These are phyloP conservation scores for Pulveroboletus sp. DNA, from an alignment of 768 basidiomycete genomes.

Conservation along the genomic window DNA sequence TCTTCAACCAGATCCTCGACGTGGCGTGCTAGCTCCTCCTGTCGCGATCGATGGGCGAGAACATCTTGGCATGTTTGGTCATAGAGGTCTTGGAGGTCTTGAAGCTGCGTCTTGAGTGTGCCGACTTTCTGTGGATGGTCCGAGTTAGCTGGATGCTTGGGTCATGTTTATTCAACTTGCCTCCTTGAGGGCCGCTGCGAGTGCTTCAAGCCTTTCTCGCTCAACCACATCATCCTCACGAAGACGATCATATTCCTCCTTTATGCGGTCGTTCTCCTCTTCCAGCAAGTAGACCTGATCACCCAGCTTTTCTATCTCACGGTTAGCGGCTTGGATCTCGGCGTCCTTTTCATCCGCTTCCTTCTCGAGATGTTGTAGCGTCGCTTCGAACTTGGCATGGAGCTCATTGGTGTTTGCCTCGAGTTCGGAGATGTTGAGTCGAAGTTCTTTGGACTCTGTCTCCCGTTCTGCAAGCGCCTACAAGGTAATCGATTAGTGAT, in stretches of 20 bases:
- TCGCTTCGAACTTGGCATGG: slow-evolving; percentile 71
- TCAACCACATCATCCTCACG: slow-evolving; percentile 77
- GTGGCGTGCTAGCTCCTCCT: slow-evolving; percentile 76
- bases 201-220: slow-evolving; percentile 61
- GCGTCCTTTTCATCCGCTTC: slow-evolving; percentile 79
- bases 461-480: slow-evolving; percentile 80
- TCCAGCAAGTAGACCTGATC: slow-evolving; percentile 83
- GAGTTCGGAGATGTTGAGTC: slow-evolving; percentile 70
- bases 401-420: slow-evolving; percentile 70
- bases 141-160: neutral
- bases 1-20: slow-evolving; percentile 70
- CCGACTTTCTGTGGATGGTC: slow-evolving; percentile 59
- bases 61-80: slow-evolving; percentile 62
- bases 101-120: slow-evolving; percentile 59
- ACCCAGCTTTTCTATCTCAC: slow-evolving; percentile 77
- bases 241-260: slow-evolving; percentile 64
- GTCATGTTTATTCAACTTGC: slow-evolving; percentile 35
- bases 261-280: slow-evolving; percentile 76
- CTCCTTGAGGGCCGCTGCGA: slow-evolving; percentile 78
- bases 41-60: slow-evolving; percentile 62
- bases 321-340: slow-evolving; percentile 69
- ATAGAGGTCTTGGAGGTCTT: slow-evolving; percentile 63
- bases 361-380: slow-evolving; percentile 70
- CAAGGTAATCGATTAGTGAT: slow-evolving; percentile 1
- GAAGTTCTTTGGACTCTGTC: slow-evolving; percentile 71